Percentiles rank a stretch among this genome's conserved stretches.
Evolutionary conservation across 345 rosid species (phyloP).

Genomic region (Hirschfeldia incana): DNA sequence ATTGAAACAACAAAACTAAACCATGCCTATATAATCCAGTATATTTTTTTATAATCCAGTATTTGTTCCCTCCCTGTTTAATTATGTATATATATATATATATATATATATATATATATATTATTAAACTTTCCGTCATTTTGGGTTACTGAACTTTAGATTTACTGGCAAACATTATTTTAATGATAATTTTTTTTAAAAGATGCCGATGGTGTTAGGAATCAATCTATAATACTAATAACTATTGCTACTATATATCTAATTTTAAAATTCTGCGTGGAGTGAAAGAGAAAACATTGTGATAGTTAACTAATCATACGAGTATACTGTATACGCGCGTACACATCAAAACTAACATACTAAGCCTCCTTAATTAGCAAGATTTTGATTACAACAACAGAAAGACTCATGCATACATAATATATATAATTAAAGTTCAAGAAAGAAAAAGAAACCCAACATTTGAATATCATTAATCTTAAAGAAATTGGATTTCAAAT

Average conservation of each 20-base stretch:
- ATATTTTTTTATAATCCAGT: no score
- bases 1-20: no score
- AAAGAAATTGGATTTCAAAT: constrained; percentile 3
- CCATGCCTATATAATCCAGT: no score
- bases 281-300: background rate
- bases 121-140: no score
- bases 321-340: background rate
- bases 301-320: background rate
- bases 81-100: no score
- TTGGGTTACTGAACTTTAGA: background rate
- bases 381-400: constrained; percentile 38
- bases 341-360: constrained; percentile 8
- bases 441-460: constrained; percentile 34
- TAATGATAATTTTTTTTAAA: background rate
- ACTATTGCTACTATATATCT: background rate
- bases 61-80: no score
- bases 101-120: no score
- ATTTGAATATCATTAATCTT: constrained; percentile 10
- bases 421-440: constrained; percentile 21
- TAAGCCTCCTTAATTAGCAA: constrained; percentile 30
- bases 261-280: background rate
- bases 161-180: background rate
- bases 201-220: background rate
- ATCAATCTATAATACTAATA: background rate
- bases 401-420: constrained; percentile 26